Evolutionary conservation across 2,329 filamentous ascomycete species (phyloP).

Genomic region (Trichophyton verrucosum): DNA sequence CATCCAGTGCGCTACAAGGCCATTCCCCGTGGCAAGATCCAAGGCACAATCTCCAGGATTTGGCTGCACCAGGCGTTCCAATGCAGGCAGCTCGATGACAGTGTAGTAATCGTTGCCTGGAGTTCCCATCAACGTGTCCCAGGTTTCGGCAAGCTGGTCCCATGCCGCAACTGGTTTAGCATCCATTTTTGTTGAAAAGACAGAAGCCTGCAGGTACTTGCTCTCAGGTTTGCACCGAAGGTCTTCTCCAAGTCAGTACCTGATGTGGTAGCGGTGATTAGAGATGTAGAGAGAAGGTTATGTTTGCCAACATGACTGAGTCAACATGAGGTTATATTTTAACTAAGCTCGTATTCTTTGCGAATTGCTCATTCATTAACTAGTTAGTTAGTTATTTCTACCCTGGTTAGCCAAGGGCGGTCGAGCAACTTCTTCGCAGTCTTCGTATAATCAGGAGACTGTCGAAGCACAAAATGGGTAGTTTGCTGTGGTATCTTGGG

Average conservation of each 20-base stretch:
- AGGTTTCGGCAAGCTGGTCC: conserved; percentile 33
- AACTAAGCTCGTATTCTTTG: neutral
- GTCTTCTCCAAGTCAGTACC: too few species aligned
- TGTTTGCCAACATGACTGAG: neutral
- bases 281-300: too few species aligned
- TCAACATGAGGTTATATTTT: neutral
- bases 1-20: conserved; percentile 37
- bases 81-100: conserved; percentile 31
- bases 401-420: neutral
- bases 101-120: conserved; percentile 37
- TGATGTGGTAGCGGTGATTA: too few species aligned
- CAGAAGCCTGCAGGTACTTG: neutral
- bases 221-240: neutral
- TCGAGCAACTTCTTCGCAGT: neutral
- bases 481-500: too few species aligned
- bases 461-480: neutral
- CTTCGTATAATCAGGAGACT: neutral
- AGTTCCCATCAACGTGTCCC: conserved; percentile 32
- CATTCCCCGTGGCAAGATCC: conserved; percentile 41
- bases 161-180: conserved; percentile 19
- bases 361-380: neutral
- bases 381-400: neutral
- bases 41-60: conserved; percentile 25
- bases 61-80: conserved; percentile 26
- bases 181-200: neutral